These are phyloP conservation scores for Pythium brachiatum DNA, from an alignment of 352 stramenopile species.

Conservation along the genomic window DNA sequence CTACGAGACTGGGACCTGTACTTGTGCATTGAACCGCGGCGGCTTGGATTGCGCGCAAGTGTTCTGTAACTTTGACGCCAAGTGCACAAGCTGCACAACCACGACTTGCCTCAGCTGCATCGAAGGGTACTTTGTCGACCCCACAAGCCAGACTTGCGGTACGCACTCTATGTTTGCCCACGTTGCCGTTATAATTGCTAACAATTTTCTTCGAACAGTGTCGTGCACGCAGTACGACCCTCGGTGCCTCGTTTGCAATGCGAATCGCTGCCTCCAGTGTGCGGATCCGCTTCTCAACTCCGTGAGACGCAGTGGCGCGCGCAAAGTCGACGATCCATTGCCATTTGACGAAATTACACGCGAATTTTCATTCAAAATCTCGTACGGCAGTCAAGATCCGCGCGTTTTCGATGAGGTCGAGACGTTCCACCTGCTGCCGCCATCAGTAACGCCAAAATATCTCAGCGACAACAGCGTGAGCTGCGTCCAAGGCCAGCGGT, in stretches of 20 bases:
- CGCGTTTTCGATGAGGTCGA: constrained; percentile 93
- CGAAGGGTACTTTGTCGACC: constrained; percentile 84
- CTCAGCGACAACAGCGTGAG: constrained; percentile 57
- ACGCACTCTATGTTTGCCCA: too few species aligned
- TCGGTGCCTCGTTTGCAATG: constrained; percentile 87
- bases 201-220: too few species aligned
- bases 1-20: constrained; percentile 86
- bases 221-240: constrained; percentile 89
- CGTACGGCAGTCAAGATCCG: constrained; percentile 89
- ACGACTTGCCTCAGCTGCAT: constrained; percentile 80
- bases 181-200: too few species aligned
- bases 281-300: constrained; percentile 90
- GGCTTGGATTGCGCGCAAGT: constrained; percentile 81
- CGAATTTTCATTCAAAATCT: constrained; percentile 88
- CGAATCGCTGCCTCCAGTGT: constrained; percentile 79
- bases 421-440: constrained; percentile 49
- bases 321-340: constrained; percentile 58
- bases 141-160: constrained; percentile 68
- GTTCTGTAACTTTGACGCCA: constrained; percentile 72
- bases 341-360: constrained; percentile 87
- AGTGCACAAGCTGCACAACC: constrained; percentile 86
- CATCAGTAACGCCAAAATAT: constrained; percentile 6
- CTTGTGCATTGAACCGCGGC: constrained; percentile 62
- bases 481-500: constrained; percentile 58
- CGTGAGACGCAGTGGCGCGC: constrained; percentile 84